These are phyloP conservation scores for Aspergillus diversus DNA, from an alignment of 495 filamentous ascomycete genomes.

Conservation along the genomic window DNA sequence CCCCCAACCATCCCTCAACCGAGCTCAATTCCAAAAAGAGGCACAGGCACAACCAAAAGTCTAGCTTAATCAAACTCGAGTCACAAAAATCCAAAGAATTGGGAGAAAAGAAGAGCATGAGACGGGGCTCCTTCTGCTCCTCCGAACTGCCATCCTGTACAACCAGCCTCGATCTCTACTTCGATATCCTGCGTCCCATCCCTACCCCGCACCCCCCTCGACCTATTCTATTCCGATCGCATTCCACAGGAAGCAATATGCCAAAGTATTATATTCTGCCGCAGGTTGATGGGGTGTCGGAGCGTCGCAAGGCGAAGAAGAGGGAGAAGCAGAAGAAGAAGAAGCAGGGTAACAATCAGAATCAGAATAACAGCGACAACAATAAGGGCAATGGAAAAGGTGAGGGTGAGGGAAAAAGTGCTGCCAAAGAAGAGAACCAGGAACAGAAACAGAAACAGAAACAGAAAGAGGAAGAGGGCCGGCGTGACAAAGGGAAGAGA, in stretches of 20 bases:
- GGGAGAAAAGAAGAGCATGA: constrained; percentile 10
- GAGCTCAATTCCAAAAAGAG: background rate
- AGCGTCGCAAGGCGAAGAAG: constrained; percentile 21
- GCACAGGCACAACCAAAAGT: background rate
- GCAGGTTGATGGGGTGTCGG: constrained; percentile 9
- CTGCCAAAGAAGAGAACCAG: constrained; percentile 5
- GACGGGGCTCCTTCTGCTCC: constrained; percentile 22
- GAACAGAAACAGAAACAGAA: background rate
- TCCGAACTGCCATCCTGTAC: constrained; percentile 16
- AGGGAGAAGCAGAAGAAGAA: constrained; percentile 24
- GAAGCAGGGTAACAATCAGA: constrained; percentile 22
- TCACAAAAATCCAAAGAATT: background rate
- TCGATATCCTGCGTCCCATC: constrained; percentile 12
- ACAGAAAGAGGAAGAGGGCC: background rate
- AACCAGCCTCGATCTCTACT: constrained; percentile 21
- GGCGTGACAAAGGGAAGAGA: background rate
- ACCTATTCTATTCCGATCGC: background rate
- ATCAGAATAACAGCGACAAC: constrained; percentile 10
- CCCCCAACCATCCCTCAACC: background rate
- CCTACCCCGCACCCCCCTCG: background rate
- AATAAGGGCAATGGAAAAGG: background rate
- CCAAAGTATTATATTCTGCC: background rate
- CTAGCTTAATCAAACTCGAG: background rate
- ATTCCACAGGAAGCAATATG: constrained; percentile 1
- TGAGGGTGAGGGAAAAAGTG: background rate